These are phyloP conservation scores for Alternaria metachromatica DNA, from an alignment of 2,329 filamentous ascomycete species.

Conservation along the genomic window DNA sequence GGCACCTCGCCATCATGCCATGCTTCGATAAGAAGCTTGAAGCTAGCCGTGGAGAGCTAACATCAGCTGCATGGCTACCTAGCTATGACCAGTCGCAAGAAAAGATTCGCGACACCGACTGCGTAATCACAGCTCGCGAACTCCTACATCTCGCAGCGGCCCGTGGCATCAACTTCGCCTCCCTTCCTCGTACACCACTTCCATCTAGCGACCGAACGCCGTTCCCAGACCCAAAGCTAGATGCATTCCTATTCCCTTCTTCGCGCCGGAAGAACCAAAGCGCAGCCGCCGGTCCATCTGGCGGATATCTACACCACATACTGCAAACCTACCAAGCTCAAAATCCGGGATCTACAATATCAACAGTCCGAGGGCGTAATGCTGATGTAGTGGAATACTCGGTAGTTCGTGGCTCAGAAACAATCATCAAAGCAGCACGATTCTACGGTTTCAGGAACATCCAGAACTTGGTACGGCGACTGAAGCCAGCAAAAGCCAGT, in stretches of 20 bases:
- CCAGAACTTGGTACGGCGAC: constrained; percentile 90
- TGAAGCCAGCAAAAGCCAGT: constrained; percentile 81
- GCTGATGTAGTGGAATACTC: constrained; percentile 88
- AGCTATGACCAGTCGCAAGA: constrained; percentile 28
- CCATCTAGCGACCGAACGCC: constrained; percentile 54
- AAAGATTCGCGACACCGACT: constrained; percentile 85
- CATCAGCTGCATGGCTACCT: constrained; percentile 73
- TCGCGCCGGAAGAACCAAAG: constrained; percentile 49
- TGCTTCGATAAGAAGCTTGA: constrained; percentile 99
- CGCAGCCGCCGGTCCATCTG: constrained; percentile 76
- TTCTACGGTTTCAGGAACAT: constrained; percentile 99
- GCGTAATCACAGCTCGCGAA: constrained; percentile 96
- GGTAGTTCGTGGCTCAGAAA: constrained; percentile 60
- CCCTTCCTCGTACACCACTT: constrained; percentile 67
- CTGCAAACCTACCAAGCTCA: constrained; percentile 75
- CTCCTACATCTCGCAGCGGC: constrained; percentile 87
- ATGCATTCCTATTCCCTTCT: constrained; percentile 74
- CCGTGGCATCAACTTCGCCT: constrained; percentile 77
- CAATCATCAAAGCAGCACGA: constrained; percentile 64
- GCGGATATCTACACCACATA: constrained; percentile 87
- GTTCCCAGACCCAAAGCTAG: constrained; percentile 76
- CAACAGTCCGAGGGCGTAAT: constrained; percentile 79
- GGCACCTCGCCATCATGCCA: constrained; percentile 96
- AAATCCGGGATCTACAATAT: constrained; percentile 74
- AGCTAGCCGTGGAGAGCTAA: constrained; percentile 90